Evolutionary conservation across 768 basidiomycete genomes (phyloP).

Genomic region (Candolleomyces eurysporus): DNA sequence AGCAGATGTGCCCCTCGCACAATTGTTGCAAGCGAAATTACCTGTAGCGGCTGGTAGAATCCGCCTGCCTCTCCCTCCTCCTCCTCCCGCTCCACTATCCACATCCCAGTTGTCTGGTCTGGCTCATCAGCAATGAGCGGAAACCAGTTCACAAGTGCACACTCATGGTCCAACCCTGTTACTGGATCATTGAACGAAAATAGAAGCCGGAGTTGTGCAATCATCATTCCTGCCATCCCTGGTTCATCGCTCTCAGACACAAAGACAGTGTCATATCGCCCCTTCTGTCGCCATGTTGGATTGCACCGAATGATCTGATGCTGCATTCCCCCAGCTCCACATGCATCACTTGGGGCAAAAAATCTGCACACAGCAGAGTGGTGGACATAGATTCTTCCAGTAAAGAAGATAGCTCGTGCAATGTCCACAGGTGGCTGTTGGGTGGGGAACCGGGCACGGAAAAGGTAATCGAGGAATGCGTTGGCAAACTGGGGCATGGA

Average conservation of each 20-base stretch:
- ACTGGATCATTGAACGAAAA: slow-evolving; percentile 6
- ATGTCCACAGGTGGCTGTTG: slow-evolving; percentile 4
- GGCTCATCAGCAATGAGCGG: neutral
- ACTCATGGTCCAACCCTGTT: slow-evolving; percentile 3
- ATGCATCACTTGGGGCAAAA: slow-evolving; percentile 28
- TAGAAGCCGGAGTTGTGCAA: neutral
- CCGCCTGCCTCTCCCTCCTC: neutral
- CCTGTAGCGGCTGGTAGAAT: slow-evolving; percentile 12
- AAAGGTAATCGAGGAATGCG: slow-evolving; percentile 17
- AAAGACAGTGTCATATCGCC: slow-evolving; percentile 8
- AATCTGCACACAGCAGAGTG: slow-evolving; percentile 24
- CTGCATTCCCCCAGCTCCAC: slow-evolving; percentile 24
- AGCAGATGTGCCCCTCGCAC: slow-evolving; percentile 5
- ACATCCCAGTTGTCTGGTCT: slow-evolving; percentile 30
- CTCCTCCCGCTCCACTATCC: slow-evolving; percentile 23
- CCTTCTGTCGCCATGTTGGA: slow-evolving; percentile 18
- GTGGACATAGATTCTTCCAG: slow-evolving; percentile 17
- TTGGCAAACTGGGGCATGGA: too few relatives aligned
- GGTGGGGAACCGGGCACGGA: slow-evolving; percentile 7
- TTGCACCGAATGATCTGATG: slow-evolving; percentile 22
- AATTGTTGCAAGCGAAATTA: slow-evolving; percentile 12
- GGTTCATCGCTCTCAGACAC: slow-evolving; percentile 18
- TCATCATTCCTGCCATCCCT: slow-evolving; percentile 15
- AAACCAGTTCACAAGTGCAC: slow-evolving; percentile 30
- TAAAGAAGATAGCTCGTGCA: slow-evolving; percentile 12